phyloP scores from a whole-genome alignment of 495 filamentous ascomycete genomes.

The Penicillium malachiteum region DNA sequence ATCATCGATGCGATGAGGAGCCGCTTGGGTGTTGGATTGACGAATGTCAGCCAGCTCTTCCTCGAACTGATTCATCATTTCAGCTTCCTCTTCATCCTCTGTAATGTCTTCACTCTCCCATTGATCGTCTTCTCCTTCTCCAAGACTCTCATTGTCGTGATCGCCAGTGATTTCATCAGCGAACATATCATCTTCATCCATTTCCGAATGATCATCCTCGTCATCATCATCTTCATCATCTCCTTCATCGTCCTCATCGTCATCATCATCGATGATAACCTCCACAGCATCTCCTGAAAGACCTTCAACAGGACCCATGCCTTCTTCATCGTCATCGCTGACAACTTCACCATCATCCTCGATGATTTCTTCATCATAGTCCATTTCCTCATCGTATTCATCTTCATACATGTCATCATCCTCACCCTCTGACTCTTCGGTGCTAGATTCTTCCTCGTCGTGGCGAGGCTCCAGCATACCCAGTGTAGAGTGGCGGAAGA shows the following conservation, averaged over 20 bases:
- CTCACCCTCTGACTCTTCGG: conserved; percentile 63
- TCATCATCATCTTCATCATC: conserved; percentile 56
- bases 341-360: conserved; percentile 84
- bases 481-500: conserved; percentile 93
- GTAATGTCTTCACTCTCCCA: conserved; percentile 61
- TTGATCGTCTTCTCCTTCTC: conserved; percentile 56
- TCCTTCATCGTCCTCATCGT: conserved; percentile 54
- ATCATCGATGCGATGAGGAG: conserved; percentile 53
- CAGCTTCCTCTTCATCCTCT: conserved; percentile 55
- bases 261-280: conserved; percentile 78
- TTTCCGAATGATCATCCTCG: conserved; percentile 57
- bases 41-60: conserved; percentile 60
- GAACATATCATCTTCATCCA: conserved; percentile 54
- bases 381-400: conserved; percentile 87
- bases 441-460: conserved; percentile 71
- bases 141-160: conserved; percentile 63
- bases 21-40: conserved; percentile 59
- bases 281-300: conserved; percentile 79
- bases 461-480: conserved; percentile 89
- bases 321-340: conserved; percentile 74
- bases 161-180: conserved; percentile 58
- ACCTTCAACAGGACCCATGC: conserved; percentile 66
- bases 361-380: conserved; percentile 71
- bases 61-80: conserved; percentile 50
- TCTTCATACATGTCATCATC: conserved; percentile 86